phyloP scores from a whole-genome alignment of 2,329 filamentous ascomycete species.

The Parastagonospora nodorum region DNA sequence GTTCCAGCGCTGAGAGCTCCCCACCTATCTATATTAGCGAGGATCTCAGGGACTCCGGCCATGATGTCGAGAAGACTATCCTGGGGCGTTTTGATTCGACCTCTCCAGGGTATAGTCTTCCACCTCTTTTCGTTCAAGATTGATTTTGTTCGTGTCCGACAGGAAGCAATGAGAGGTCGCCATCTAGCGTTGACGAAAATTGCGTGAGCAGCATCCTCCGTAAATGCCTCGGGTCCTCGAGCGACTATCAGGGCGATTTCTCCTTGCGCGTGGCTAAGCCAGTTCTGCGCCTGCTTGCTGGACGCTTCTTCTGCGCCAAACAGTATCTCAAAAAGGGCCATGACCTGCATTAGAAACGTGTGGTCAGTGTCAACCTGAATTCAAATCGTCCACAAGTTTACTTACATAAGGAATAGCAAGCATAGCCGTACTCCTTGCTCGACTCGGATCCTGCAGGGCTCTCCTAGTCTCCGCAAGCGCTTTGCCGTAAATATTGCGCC shows the following conservation, averaged over 20 bases:
- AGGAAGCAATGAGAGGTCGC: slow-evolving; percentile 22
- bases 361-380: neutral
- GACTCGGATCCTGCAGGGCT: slow-evolving; percentile 21
- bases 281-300: slow-evolving; percentile 28
- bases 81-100: slow-evolving; percentile 36
- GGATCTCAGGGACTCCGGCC: slow-evolving; percentile 35
- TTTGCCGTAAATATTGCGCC: slow-evolving; percentile 30
- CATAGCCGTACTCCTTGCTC: slow-evolving; percentile 27
- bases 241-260: slow-evolving; percentile 29
- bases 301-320: slow-evolving; percentile 31
- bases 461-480: slow-evolving; percentile 28
- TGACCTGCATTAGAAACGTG: slow-evolving; percentile 4
- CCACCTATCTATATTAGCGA: slow-evolving; percentile 36
- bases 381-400: neutral
- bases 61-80: slow-evolving; percentile 43
- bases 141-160: slow-evolving; percentile 45
- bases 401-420: slow-evolving; percentile 25
- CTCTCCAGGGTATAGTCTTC: slow-evolving; percentile 45
- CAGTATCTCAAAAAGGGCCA: slow-evolving; percentile 34
- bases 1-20: slow-evolving; percentile 5
- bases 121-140: slow-evolving; percentile 38
- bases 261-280: slow-evolving; percentile 35
- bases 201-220: slow-evolving; percentile 20
- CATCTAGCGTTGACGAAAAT: slow-evolving; percentile 31
- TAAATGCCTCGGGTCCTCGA: slow-evolving; percentile 22